phyloP scores from a whole-genome alignment of 1,139 yeast genomes.

The Taphrina flavorubra region DNA sequence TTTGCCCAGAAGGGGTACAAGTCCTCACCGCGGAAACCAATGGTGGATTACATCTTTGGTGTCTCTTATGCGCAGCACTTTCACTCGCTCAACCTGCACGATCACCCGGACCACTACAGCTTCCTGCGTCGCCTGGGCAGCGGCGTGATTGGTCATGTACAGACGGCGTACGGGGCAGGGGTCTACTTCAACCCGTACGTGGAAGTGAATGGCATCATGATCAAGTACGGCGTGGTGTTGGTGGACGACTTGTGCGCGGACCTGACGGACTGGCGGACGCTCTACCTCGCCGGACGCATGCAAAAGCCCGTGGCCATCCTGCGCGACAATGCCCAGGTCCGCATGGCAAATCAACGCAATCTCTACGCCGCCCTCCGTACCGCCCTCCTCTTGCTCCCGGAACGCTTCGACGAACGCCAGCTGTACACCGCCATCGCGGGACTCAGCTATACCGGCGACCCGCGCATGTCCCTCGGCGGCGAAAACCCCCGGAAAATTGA shows the following conservation, averaged over 20 bases:
- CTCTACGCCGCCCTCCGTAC: constrained; percentile 77
- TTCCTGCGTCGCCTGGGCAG: constrained; percentile 67
- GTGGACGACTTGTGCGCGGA: constrained; percentile 67
- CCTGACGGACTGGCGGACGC: constrained; percentile 77
- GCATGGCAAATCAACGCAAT: constrained; percentile 75
- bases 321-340: constrained; percentile 65
- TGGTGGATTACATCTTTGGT: constrained; percentile 84
- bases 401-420: constrained; percentile 63
- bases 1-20: constrained; percentile 65
- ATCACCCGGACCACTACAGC: constrained; percentile 78
- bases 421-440: constrained; percentile 79
- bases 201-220: constrained; percentile 61
- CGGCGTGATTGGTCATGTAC: constrained; percentile 63
- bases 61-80: constrained; percentile 76
- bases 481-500: constrained; percentile 88
- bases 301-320: constrained; percentile 88
- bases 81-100: constrained; percentile 72
- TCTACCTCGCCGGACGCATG: constrained; percentile 88
- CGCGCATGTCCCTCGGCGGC: constrained; percentile 86
- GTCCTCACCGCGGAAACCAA: constrained; percentile 70
- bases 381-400: constrained; percentile 66
- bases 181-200: constrained; percentile 93
- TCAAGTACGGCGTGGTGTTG: constrained; percentile 87
- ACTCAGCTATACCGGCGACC: constrained; percentile 82
- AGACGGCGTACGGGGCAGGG: constrained; percentile 77